These are phyloP conservation scores for Suhomyces terraborum DNA, from an alignment of 1,139 yeast species.

Conservation along the genomic window DNA sequence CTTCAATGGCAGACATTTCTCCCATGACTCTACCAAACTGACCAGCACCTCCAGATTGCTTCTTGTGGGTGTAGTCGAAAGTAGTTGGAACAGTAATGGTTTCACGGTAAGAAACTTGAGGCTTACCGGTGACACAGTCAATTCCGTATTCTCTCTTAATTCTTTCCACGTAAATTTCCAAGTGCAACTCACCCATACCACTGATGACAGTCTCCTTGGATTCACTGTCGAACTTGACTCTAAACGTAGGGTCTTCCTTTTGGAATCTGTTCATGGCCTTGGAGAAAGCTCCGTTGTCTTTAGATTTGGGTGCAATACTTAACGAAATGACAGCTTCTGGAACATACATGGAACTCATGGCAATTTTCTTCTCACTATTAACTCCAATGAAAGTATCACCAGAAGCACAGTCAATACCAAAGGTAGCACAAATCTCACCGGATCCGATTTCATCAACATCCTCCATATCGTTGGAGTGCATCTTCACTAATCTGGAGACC, in stretches of 20 bases:
- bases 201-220: constrained; percentile 95
- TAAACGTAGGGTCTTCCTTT: constrained; percentile 97
- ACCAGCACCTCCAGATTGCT: constrained; percentile 99
- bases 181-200: constrained; percentile 98
- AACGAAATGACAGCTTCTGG: constrained; percentile 98
- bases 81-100: constrained; percentile 71
- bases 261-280: constrained; percentile 97
- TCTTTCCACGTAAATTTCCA: constrained; percentile 96
- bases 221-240: constrained; percentile 87
- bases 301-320: constrained; percentile 84
- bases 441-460: constrained; percentile 95
- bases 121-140: constrained; percentile 93
- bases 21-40: constrained; percentile 98
- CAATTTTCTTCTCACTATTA: constrained; percentile 72
- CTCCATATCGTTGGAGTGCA: constrained; percentile 99
- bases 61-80: constrained; percentile 96
- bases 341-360: constrained; percentile 97
- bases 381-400: constrained; percentile 89
- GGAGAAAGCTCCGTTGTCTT: constrained; percentile 83
- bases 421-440: constrained; percentile 99
- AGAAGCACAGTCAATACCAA: constrained; percentile 99
- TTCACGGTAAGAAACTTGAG: constrained; percentile 98
- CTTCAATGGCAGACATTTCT: constrained; percentile 64
- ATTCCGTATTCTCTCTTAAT: constrained; percentile 97
- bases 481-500: constrained; percentile 93